Evolutionary conservation across 805 yeast species (phyloP), one percentile per base, ranked within the genome.

Genomic region (Danielia oregonensis): DNA sequence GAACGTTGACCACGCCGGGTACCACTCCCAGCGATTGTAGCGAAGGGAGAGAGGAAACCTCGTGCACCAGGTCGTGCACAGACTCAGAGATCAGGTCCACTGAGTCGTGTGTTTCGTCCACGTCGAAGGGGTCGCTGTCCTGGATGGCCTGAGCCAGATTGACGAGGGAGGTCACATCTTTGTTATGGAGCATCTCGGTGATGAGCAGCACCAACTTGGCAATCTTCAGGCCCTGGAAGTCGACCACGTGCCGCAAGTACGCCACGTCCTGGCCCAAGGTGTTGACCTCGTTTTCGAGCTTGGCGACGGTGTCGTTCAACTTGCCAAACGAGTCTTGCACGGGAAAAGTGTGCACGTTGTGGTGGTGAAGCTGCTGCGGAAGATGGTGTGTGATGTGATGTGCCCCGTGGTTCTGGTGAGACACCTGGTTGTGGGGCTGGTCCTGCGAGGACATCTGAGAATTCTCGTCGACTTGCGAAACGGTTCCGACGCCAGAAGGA

Each of bases 161-260:
- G 12, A 57, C 50, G 13, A 63, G 51, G n/a, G 51, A 36, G 17
- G 33, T 7, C 32, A 41, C 46, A 33, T 52, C 54, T 39, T 54
- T 54, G 44, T 57, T 57, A 26, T 61, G 44, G 36, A 57, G 43
- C 9, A 7, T 7, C 10, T 64, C 68, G 17, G 56, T 46, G 30
- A 65, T 53, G 30, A 63, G 46, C 30, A 41, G 46, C 22, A 66
- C 52, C 37, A 66, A 49, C 46, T 66, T 65, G 30, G 65, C 70
- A 30, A 66, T 57, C 43, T 62, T 63, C 36, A 42, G 49, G 46
- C 54, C 56, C 40, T 65, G 71, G 42, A 56, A 62, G 17, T 63
- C 68, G 11, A 66, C 46, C 15, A 64, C 48, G 30, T 59, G 63
- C 29, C 67, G 55, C 18, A 66, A 44, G 37, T 58, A 62, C 15